Base-by-base conservation (phyloP, 306 rosid species). In the cucumber (Cucumis sativus) region DNA sequence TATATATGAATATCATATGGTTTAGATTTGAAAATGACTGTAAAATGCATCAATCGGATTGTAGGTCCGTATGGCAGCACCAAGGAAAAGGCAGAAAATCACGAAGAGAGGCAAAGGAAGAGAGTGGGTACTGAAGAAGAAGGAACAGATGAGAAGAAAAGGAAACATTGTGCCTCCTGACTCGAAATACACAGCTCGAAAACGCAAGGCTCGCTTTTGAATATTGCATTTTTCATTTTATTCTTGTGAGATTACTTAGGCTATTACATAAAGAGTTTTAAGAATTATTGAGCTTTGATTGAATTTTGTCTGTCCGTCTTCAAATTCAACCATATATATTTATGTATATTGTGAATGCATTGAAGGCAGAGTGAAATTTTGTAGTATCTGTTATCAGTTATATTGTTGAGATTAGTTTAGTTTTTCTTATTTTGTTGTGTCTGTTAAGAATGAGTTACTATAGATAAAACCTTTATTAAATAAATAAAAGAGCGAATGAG, bases 111-210 rank as follows among this genome's bases (percentile, higher is more conserved):
- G 93, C 28, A 89, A 84, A 86, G 96, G 96, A 64, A 90, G 79
- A 84, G 90, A 89, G 52, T 95, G 99, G 97, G 35, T 95, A 67
- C n/a, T 87, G 85, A 90, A 86, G 85, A 89, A 91, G 86, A 95
- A 95, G 83, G 97, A 95, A 16, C 97, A 92, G 75, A 87, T 84
- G 96, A 95, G 97, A 77, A 92, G 89, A 76, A 90, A 92, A 85
- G 99, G 97, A 73, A 87, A 95, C 59, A 83, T 6, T 10, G 97
- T 95, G 45, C 97, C 97, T 21, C 83, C 74, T 3, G 88, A 95
- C 78, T 80, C 96, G 11, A 95, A 88, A 80, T 95, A 90, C 87
- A 92, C 92, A 0, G 97, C 90, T 80, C 91, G 97, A 51, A 95
- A 95, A 82, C 87, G 97, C 3, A 95, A 95, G 87, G 81, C 84